A percentile compares a stretch with the other conserved stretches of the same genome.
These are phyloP conservation scores for Phytopythium vexans DNA, from an alignment of 352 stramenopile genomes.

Conservation along the genomic window DNA sequence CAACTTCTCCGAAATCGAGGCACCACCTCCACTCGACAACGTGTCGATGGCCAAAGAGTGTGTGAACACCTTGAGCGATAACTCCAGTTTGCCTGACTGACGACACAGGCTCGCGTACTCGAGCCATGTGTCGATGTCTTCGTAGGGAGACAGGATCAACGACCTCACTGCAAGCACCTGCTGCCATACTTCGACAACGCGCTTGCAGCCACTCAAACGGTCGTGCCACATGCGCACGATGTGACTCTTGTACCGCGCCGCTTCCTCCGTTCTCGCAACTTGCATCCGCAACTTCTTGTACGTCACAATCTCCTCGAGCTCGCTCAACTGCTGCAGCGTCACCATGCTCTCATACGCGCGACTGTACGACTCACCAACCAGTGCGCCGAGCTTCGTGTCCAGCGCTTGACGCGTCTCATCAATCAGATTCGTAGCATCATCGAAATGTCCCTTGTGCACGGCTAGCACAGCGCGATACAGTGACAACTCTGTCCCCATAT, in stretches of 20 bases:
- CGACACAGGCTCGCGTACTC: conserved; percentile 92
- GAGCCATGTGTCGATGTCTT: conserved; percentile 91
- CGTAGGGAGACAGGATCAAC: conserved; percentile 78
- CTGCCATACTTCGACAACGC: conserved; percentile 92
- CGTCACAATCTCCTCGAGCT: conserved; percentile 98
- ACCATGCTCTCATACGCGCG: conserved; percentile 97
- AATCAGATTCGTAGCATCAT: conserved; percentile 89
- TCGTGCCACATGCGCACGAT: conserved; percentile 87
- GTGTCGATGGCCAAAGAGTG: conserved; percentile 65
- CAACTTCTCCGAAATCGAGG: conserved; percentile 31
- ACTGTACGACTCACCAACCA: conserved; percentile 96
- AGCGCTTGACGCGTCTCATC: conserved; percentile 92
- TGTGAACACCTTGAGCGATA: conserved; percentile 88
- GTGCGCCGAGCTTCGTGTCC: conserved; percentile 93
- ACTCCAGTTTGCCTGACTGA: conserved; percentile 79
- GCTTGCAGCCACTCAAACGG: conserved; percentile 84
- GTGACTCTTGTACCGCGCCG: conserved; percentile 71
- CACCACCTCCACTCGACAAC: conserved; percentile 10
- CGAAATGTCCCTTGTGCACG: conserved; percentile 93
- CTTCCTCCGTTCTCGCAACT: conserved; percentile 69
- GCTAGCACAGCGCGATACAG: conserved; percentile 90
- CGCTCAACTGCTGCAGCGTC: conserved; percentile 94
- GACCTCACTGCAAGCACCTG: conserved; percentile 93
- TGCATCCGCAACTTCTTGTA: conserved; percentile 87
- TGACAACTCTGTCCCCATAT: conserved; percentile 36